Evolutionary conservation across 1,284 basidiomycete species (phyloP), one percentile per base, ranked within the genome.

Genomic region (Mycena citricolor): DNA sequence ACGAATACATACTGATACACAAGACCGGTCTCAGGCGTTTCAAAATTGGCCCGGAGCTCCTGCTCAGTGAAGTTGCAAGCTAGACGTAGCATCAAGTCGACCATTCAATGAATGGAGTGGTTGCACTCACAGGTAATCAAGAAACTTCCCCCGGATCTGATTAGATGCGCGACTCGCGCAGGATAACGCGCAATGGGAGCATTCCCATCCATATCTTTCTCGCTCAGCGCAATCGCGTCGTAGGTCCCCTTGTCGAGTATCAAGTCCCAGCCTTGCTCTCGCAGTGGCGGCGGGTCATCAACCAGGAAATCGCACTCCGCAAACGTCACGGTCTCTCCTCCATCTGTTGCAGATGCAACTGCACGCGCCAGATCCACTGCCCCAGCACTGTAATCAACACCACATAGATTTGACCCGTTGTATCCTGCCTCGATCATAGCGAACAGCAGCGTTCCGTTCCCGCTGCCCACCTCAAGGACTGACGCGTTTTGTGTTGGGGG

Each of bases 1-100:
- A 5, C 19, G 13, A 33, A 25, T 31, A 69, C 82, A 54, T 55
- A 90, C 86, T 83, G 79, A 57, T 81, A 87, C 20, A 59, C 47
- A 20, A 90, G 60, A 10, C 73, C 71, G 10, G 77, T 77, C 8
- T 68, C 72, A 8, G 62, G 55, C 2, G 63, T 69, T 4, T 63
- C 66, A 57, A 94, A 92, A 34, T 63, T 73, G 2, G 66, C 57
- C 49, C 71, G 77, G 28, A 95, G 64, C 59, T 95, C 93, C 0
- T 83, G 77, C 54, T 90, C 82, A 0, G 92, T 95, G 60, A 93
- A 95, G 61, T 95, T 95, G 61, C 92, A 94, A 6, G 87, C 84
- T 88, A 47, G 5, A 30, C n/a, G 5, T n/a, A 12, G 3, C n/a
- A 14, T 25, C 21, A 32, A 39, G 30, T 45, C 29, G 31, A n/a